Evolutionary conservation across 768 basidiomycete genomes (phyloP).

Genomic region (Calocybe indica): DNA sequence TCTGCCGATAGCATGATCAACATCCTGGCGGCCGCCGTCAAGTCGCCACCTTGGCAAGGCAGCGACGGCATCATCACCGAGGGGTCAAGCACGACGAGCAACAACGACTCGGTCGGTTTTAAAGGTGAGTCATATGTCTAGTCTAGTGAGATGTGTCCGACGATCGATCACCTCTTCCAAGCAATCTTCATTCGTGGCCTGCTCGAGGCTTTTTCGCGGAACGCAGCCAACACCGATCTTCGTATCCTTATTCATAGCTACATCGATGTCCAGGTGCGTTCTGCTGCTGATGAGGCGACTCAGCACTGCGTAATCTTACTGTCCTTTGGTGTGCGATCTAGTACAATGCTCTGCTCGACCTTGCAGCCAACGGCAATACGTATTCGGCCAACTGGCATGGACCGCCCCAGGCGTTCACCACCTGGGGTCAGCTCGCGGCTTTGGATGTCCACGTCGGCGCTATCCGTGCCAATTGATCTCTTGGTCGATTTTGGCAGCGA

Average conservation of each 20-base stretch:
- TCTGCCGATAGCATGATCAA: conserved; percentile 23
- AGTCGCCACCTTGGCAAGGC: conserved; percentile 41
- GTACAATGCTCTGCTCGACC: conserved; percentile 46
- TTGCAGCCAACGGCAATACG: conserved; percentile 34
- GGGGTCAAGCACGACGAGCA: conserved; percentile 30
- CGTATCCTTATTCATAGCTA: conserved; percentile 41
- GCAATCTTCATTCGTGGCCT: conserved; percentile 43
- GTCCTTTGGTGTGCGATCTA: conserved; percentile 10
- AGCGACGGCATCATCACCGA: conserved; percentile 48
- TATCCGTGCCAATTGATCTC: conserved; percentile 26
- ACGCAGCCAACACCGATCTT: conserved; percentile 28
- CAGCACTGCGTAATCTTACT: no score
- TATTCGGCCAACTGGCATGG: conserved; percentile 45
- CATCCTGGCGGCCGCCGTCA: conserved; percentile 33
- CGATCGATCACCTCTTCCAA: conserved; percentile 5
- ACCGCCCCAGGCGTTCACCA: conserved; percentile 37
- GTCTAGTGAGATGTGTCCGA: neutral
- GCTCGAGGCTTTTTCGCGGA: conserved; percentile 37
- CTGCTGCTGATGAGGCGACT: neutral
- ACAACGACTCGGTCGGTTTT: conserved; percentile 46
- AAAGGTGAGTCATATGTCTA: conserved; percentile 29
- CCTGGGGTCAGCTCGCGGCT: conserved; percentile 45
- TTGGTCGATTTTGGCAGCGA: no score
- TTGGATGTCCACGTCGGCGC: conserved; percentile 36
- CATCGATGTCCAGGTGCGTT: conserved; percentile 41